Evolutionary conservation across 2,329 filamentous ascomycete species (phyloP), one percentile per base, ranked within the genome.

Genomic region (Phialophora tarda): DNA sequence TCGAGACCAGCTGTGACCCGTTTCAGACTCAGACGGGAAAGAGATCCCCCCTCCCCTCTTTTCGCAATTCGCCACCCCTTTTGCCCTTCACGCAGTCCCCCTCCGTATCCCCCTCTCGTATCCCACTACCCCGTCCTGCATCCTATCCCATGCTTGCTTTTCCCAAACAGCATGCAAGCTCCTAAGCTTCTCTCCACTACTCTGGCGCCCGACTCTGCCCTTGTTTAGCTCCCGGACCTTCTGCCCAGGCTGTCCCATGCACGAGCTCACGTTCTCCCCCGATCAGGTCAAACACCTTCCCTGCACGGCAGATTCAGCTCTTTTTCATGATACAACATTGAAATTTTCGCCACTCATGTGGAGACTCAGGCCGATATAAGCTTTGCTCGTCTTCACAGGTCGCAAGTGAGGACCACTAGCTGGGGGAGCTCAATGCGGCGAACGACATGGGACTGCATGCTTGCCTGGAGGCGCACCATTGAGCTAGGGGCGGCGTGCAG

Each of bases 271-370:
- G 62, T 53, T 17, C 26, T 57, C 28, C n/a, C 66, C 66, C 4
- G 32, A 66, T 62, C 30, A 28, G 62, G 67, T 28, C 28, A 66
- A 47, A 21, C 51, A 47, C 50, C 34, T 69, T 55, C 68, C 68
- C 55, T 67, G 64, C 51, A 38, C 6, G 63, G 68, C n/a, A 47
- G 44, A 34, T 4, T 44, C 14, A 11, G 17, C 28, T 30, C 30
- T 62, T 59, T 17, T 69, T 69, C 62, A 67, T 65, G 54, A 28
- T 34, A 50, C 68, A 67, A 57, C 65, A 65, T 21, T 44, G 58
- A 23, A 48, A 69, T 56, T 67, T 67, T 69, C 63, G 68, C 68
- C 68, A 69, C 68, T 62, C 44, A 50, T 34, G 64, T 69, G 67
- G 62, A 59, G 38, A 55, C 34, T 28, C 28, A 11, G 38, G 11